Conservation (phyloP, 257 asterid species). For the Petunia axillaris region DNA sequence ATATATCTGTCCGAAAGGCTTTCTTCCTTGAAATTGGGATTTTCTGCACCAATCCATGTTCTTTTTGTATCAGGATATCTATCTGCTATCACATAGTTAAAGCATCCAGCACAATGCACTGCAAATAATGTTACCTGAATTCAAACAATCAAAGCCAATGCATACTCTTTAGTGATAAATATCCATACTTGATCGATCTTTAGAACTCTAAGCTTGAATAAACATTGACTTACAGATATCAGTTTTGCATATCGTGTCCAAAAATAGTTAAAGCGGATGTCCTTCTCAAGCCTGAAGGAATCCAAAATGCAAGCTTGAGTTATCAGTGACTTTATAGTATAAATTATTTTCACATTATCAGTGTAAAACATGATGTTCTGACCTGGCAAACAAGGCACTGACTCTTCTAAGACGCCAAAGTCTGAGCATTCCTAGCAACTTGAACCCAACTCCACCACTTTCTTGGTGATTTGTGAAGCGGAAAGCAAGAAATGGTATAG, state of each 20-base stretch:
- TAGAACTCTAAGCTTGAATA: background rate
- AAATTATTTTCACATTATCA: background rate
- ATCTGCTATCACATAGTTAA: constrained; percentile 57
- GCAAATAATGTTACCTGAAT: constrained; percentile 61
- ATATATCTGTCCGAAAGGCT: constrained; percentile 56
- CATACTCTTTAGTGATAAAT: background rate
- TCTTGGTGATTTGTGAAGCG: constrained; percentile 61
- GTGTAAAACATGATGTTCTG: background rate
- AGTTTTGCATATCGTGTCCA: constrained; percentile 90
- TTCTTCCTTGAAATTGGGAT: constrained; percentile 51
- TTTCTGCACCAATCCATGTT: constrained; percentile 63
- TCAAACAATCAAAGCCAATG: constrained; percentile 2
- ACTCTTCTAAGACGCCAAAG: constrained; percentile 95
- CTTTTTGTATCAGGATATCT: constrained; percentile 42
- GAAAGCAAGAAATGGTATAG: constrained; percentile 69
- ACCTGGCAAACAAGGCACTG: constrained; percentile 90
- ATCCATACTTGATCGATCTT: background rate
- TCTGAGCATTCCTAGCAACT: constrained; percentile 82
- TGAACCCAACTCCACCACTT: constrained; percentile 63
- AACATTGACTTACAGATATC: constrained; percentile 57
- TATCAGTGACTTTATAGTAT: background rate
- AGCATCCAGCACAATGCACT: constrained; percentile 64
- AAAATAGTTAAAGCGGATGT: constrained; percentile 87
- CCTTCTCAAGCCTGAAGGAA: constrained; percentile 79
- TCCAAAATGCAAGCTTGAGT: background rate